Conservation (phyloP, 805 yeast genomes). For the Candida sphagnicola region DNA sequence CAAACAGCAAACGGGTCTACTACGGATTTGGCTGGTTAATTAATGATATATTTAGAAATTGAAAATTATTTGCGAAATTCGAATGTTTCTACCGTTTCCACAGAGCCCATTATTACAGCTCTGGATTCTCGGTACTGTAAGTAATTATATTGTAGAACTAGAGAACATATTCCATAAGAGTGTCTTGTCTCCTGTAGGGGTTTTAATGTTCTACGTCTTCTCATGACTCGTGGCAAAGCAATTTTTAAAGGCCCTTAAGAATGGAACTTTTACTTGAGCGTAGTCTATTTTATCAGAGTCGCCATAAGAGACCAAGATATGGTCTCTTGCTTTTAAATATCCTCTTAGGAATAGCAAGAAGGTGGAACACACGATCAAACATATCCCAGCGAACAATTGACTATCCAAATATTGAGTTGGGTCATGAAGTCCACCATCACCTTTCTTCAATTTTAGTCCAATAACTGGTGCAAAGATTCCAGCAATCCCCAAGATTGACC, state of each 20-base stretch:
- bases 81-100: no score
- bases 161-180: no score
- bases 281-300: constrained; percentile 14
- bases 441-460: constrained; percentile 49
- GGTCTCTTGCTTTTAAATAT: constrained; percentile 52
- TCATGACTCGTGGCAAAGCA: constrained; percentile 7
- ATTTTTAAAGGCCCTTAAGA: constrained; percentile 4
- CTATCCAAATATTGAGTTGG: constrained; percentile 51
- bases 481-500: constrained; percentile 48
- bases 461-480: constrained; percentile 59
- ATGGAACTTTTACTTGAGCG: constrained; percentile 9
- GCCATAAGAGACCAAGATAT: constrained; percentile 7
- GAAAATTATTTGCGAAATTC: no score
- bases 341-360: constrained; percentile 47
- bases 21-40: no score
- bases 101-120: no score
- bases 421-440: constrained; percentile 20
- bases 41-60: no score
- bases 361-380: constrained; percentile 45
- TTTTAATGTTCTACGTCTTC: constrained; percentile 4
- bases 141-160: no score
- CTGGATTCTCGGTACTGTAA: no score
- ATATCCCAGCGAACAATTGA: constrained; percentile 54
- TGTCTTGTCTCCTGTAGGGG: no score
- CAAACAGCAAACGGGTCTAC: no score